A percentile compares a stretch with the other conserved stretches of the same genome.
These are phyloP conservation scores for Tulasnella sp. DNA, from an alignment of 768 basidiomycete genomes.

Conservation along the genomic window DNA sequence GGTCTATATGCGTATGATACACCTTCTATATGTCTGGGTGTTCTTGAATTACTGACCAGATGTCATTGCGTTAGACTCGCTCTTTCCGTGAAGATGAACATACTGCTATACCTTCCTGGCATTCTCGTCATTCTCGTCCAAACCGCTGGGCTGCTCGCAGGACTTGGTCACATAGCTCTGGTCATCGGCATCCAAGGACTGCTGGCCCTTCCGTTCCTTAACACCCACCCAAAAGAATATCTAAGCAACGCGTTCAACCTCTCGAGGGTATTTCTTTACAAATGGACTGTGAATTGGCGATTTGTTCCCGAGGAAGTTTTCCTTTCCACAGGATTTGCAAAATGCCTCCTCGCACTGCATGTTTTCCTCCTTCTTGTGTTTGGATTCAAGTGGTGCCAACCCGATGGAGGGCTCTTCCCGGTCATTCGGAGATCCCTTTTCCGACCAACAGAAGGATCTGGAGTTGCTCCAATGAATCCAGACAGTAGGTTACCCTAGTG, in stretches of 20 bases:
- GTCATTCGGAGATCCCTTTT: constrained; percentile 55
- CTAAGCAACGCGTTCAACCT: constrained; percentile 77
- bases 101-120: constrained; percentile 84
- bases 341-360: constrained; percentile 63
- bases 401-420: constrained; percentile 59
- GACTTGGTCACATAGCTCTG: constrained; percentile 34
- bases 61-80: constrained; percentile 51
- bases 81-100: constrained; percentile 92
- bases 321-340: constrained; percentile 58
- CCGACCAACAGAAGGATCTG: constrained; percentile 50
- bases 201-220: constrained; percentile 68
- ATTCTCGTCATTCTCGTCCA: constrained; percentile 78
- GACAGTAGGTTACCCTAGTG: constrained; percentile 53
- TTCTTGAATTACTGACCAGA: constrained; percentile 23
- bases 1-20: constrained; percentile 66
- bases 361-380: constrained; percentile 55
- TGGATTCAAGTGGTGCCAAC: constrained; percentile 71
- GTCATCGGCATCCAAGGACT: constrained; percentile 49
- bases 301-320: constrained; percentile 76
- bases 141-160: constrained; percentile 54
- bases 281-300: constrained; percentile 99
- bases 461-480: constrained; percentile 46
- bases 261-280: constrained; percentile 81
- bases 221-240: constrained; percentile 59
- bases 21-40: background rate